Percentiles rank a stretch among this genome's conserved stretches.
These are phyloP conservation scores for Flaveria floridana DNA, from an alignment of 140 eudicot species.

Conservation along the genomic window DNA sequence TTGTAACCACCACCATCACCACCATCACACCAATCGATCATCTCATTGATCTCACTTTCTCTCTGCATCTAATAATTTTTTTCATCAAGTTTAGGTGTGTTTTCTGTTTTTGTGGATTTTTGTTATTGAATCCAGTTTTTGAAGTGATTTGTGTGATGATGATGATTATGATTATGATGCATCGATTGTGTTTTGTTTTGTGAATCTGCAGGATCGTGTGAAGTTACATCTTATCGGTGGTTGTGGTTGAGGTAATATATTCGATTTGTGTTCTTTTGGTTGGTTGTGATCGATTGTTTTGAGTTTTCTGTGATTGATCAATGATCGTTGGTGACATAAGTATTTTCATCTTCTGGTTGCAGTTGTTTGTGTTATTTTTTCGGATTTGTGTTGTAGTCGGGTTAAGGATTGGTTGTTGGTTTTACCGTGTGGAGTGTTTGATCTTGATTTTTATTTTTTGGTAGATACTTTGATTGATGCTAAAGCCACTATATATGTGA, in stretches of 20 bases:
- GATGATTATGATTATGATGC: background rate
- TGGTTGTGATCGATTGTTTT: constrained; percentile 11
- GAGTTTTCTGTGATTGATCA: background rate
- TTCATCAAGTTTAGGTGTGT: constrained; percentile 29
- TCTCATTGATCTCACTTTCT: constrained; percentile 9
- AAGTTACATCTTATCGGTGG: background rate
- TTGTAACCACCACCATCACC: constrained; percentile 9
- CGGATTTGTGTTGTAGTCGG: background rate
- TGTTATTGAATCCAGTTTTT: background rate
- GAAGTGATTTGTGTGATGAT: background rate
- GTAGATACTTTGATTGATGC: background rate
- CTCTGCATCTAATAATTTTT: background rate
- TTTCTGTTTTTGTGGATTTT: background rate
- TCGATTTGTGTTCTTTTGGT: constrained; percentile 3
- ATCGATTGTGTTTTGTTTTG: constrained; percentile 13
- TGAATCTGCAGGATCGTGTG: constrained; percentile 33
- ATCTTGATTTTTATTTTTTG: constrained; percentile 1
- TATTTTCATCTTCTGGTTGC: constrained; percentile 16
- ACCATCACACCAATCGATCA: constrained; percentile 24
- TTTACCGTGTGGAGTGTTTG: constrained; percentile 12
- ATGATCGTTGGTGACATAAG: background rate
- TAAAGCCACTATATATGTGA: background rate
- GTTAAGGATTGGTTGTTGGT: background rate
- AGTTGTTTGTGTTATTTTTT: background rate
- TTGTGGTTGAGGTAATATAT: constrained; percentile 18